These are phyloP conservation scores for Gossypium davidsonii DNA, from an alignment of 441 rosid genomes.

Conservation along the genomic window DNA sequence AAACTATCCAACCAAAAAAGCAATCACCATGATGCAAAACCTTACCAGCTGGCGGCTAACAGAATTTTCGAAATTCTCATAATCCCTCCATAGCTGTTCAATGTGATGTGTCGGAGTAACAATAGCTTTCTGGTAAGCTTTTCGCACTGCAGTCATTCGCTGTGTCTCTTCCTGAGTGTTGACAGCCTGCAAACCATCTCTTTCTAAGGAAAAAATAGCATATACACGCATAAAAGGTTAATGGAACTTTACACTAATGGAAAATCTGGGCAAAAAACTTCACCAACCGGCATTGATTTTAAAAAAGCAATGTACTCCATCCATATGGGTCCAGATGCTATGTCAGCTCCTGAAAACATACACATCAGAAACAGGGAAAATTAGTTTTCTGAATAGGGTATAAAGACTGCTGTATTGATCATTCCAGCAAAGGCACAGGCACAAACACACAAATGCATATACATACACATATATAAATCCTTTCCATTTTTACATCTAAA, in stretches of 20 bases:
- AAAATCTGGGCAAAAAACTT: slow-evolving; percentile 23
- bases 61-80: slow-evolving; percentile 87
- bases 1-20: slow-evolving; percentile 8
- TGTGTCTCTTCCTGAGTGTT: slow-evolving; percentile 76
- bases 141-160: slow-evolving; percentile 69
- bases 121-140: slow-evolving; percentile 83
- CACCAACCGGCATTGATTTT: slow-evolving; percentile 70
- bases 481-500: slow-evolving; percentile 6
- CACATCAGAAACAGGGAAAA: slow-evolving; percentile 25
- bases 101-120: slow-evolving; percentile 83
- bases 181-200: slow-evolving; percentile 46
- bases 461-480: neutral
- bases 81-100: slow-evolving; percentile 96
- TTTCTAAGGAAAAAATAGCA: slow-evolving; percentile 16
- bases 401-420: neutral
- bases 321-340: slow-evolving; percentile 92
- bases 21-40: slow-evolving; percentile 17
- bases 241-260: slow-evolving; percentile 8
- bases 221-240: neutral
- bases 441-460: neutral
- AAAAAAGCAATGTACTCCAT: slow-evolving; percentile 78
- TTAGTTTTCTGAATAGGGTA: slow-evolving; percentile 6
- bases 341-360: slow-evolving; percentile 70
- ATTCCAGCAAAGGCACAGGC: neutral
- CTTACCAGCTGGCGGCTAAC: slow-evolving; percentile 90